Base-by-base conservation (phyloP, 2,329 filamentous ascomycete species). In the Aspergillus sp. region DNA sequence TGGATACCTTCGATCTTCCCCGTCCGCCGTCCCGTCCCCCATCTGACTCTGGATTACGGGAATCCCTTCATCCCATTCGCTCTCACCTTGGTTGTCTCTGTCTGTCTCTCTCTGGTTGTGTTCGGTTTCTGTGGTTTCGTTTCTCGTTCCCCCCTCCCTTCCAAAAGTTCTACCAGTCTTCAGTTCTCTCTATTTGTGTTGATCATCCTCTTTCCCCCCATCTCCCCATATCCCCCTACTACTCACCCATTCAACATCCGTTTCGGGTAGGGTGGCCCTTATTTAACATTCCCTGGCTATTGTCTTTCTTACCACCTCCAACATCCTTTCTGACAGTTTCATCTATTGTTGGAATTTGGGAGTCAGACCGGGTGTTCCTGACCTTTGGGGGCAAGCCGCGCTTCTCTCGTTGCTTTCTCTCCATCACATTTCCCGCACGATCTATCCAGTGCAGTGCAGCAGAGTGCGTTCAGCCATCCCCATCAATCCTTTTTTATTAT, bases 21-120 rank as follows among this genome's bases (percentile, higher is more conserved):
- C 63, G 58, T 64, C 62, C 59, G 56, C 54, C 61, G 53, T 63
- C 48, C 59, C 64, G 54, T 62, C 61, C 64, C 63, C 63, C 57
- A 59, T 62, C 62, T 54, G 42, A 54, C 54, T 60, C 32, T 36
- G 30, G 53, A 61, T 57, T 65, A 60, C 60, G 51, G 58, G 55
- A 59, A 55, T 60, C 61, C 60, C 58, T 64, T 56, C 58, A 54
- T 64, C 60, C 55, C 51, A 64, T 59, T 51, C 62, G 27, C 55
- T 53, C 51, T 50, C 32, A 27, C 36, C 55, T 47, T 56, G 41
- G 32, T 30, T 59, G 48, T 47, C 25, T 36, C 11, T 36, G 41
- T 47, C 59, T 49, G 54, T 41, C 25, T 59, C 50, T 58, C 39
- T 52, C 44, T 42, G 11, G 32, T 36, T 36, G 32, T 36, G 32